These are phyloP conservation scores for Ogataea zsoltii DNA, from an alignment of 805 yeast species.

Conservation along the genomic window DNA sequence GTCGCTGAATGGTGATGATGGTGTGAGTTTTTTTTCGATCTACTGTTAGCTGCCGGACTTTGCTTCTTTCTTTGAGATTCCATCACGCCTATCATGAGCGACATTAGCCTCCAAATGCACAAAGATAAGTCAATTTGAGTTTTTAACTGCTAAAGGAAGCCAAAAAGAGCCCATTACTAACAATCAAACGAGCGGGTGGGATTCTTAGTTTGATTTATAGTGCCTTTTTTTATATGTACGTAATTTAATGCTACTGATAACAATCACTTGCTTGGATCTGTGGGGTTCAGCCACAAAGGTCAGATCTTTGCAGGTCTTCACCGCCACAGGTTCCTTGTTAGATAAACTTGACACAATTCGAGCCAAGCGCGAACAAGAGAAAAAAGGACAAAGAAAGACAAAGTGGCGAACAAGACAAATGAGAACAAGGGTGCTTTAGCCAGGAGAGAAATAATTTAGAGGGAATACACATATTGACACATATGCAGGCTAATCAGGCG, in stretches of 20 bases:
- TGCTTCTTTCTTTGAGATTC: slow-evolving; percentile 8
- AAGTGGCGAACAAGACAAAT: slow-evolving; percentile 1
- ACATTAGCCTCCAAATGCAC: background rate
- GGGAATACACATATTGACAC: slow-evolving; percentile 1
- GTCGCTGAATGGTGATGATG: background rate
- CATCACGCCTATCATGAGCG: slow-evolving; percentile 3
- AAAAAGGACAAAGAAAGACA: background rate
- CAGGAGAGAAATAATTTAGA: background rate
- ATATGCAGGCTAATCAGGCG: background rate
- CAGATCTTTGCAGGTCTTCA: background rate
- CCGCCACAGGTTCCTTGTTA: background rate
- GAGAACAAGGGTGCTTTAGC: background rate
- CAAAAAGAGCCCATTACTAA: background rate
- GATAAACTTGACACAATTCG: slow-evolving; percentile 2
- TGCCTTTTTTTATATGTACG: background rate
- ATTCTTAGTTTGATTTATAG: slow-evolving; percentile 1
- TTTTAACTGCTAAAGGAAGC: background rate
- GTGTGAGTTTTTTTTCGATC: slow-evolving; percentile 3
- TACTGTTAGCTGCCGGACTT: slow-evolving; percentile 1
- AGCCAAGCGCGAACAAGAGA: background rate
- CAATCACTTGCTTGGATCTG: slow-evolving; percentile 5
- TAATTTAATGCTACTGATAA: slow-evolving; percentile 6
- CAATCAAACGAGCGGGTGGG: background rate
- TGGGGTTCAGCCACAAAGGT: slow-evolving; percentile 1
- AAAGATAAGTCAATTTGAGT: too few species aligned